Evolutionary conservation across 257 asterid genomes (phyloP).

Genomic region (Capsicum pubescens): DNA sequence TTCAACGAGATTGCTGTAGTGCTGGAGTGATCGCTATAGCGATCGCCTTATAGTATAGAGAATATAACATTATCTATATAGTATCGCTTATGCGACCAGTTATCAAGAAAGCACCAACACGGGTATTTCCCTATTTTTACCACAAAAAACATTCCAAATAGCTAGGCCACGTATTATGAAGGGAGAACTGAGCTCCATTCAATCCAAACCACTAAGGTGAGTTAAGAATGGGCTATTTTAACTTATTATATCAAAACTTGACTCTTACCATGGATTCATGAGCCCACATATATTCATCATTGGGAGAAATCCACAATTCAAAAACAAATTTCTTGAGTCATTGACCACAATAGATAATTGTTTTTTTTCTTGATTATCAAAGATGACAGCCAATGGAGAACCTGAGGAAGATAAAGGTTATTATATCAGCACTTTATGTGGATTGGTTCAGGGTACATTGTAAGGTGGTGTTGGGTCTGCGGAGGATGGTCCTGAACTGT

Average conservation of each 20-base stretch:
- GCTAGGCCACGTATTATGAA: neutral
- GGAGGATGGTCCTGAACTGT: neutral
- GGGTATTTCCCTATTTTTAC: neutral
- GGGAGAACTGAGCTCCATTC: neutral
- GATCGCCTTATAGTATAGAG: neutral
- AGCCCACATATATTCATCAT: neutral
- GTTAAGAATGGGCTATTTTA: neutral
- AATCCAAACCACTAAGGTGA: neutral
- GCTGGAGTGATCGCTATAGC: neutral
- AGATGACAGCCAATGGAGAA: neutral
- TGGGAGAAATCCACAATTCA: neutral
- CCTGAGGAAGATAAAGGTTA: neutral
- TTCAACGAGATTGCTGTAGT: neutral
- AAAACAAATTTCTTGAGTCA: neutral
- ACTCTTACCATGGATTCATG: neutral
- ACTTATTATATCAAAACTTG: neutral
- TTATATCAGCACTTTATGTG: neutral
- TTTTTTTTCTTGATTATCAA: too few relatives aligned
- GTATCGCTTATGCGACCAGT: neutral
- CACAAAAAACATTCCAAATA: neutral
- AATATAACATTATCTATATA: constrained; percentile 9
- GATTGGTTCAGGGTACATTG: neutral
- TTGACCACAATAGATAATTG: neutral
- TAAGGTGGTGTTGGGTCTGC: neutral
- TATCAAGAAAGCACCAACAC: neutral